Percentiles rank a stretch among this genome's conserved stretches.
Conservation (phyloP, 306 rosid genomes). For the Pachyrhizus erosus region DNA sequence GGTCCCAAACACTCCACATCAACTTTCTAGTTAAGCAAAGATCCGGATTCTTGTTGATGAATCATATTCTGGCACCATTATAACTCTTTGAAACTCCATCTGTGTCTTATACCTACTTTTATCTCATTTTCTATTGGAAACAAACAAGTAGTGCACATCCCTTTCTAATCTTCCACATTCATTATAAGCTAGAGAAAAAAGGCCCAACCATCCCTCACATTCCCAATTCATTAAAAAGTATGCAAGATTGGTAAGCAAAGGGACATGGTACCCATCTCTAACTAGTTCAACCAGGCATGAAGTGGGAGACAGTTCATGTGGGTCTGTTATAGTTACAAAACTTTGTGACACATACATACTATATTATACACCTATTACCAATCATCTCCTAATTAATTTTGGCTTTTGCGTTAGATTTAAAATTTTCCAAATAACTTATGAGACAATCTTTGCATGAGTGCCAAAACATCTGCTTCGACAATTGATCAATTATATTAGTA, state of each 20-base stretch:
- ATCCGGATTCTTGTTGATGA: slow-evolving; percentile 84
- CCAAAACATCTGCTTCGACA: not conserved
- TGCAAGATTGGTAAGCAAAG: slow-evolving; percentile 61
- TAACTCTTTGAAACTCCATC: slow-evolving; percentile 67
- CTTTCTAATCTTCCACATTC: slow-evolving; percentile 52
- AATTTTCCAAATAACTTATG: slow-evolving; percentile 36
- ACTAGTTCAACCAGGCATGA: slow-evolving; percentile 54
- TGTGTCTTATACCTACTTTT: slow-evolving; percentile 74
- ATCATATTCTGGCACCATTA: slow-evolving; percentile 90
- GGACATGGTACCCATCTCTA: slow-evolving; percentile 74
- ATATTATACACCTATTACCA: slow-evolving; percentile 43
- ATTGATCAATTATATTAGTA: not conserved
- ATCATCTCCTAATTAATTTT: slow-evolving; percentile 47
- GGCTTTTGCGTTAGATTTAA: not conserved
- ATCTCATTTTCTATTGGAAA: slow-evolving; percentile 51
- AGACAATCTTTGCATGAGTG: slow-evolving; percentile 52
- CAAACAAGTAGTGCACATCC: slow-evolving; percentile 67
- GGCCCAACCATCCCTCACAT: slow-evolving; percentile 40
- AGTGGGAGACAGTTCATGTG: slow-evolving; percentile 95
- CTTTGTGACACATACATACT: slow-evolving; percentile 43
- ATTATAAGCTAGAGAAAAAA: slow-evolving; percentile 48
- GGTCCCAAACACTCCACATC: slow-evolving; percentile 78
- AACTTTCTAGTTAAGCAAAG: slow-evolving; percentile 92
- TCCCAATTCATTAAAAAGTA: slow-evolving; percentile 49
- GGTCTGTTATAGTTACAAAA: slow-evolving; percentile 45